A percentile compares a stretch with the other conserved stretches of the same genome.
Evolutionary conservation across 129 eudicot genomes (phyloP).

Genomic region (Centrapalus pauciflorus): DNA sequence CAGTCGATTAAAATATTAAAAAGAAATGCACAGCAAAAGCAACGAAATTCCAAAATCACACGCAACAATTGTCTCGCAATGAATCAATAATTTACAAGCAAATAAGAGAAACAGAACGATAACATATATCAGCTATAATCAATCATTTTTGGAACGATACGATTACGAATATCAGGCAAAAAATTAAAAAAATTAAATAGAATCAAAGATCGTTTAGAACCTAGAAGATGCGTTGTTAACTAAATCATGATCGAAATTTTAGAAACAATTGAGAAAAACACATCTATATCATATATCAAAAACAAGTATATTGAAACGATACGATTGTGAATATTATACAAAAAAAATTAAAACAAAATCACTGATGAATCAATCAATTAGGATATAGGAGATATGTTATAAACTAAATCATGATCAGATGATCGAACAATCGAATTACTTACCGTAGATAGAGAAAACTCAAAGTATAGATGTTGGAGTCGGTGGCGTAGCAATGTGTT

Average conservation of each 20-base stretch:
- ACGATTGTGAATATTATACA: not conserved
- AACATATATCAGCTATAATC: not conserved
- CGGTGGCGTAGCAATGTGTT: slow-evolving; percentile 15
- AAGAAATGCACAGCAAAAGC: slow-evolving; percentile 6
- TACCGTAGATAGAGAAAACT: slow-evolving; percentile 17
- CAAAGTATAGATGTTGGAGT: not conserved
- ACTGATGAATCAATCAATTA: not conserved
- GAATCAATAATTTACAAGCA: not conserved
- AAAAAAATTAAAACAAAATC: not conserved
- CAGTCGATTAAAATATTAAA: slow-evolving; percentile 2
- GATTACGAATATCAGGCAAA: not conserved
- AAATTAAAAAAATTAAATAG: not conserved
- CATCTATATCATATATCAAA: too few species aligned
- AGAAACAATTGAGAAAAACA: too few species aligned
- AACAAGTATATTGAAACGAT: not conserved
- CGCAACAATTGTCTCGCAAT: slow-evolving; percentile 12
- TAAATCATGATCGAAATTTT: not conserved
- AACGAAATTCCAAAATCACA: slow-evolving; percentile 27
- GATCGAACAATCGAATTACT: slow-evolving; percentile 8
- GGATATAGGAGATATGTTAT: not conserved
- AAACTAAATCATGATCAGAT: not conserved
- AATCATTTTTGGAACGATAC: not conserved
- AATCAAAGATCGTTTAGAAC: not conserved
- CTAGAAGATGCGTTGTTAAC: not conserved
- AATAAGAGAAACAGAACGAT: not conserved